Evolutionary conservation across 169 alveolate genomes (phyloP).

Genomic region (Cryptosporidium felis): DNA sequence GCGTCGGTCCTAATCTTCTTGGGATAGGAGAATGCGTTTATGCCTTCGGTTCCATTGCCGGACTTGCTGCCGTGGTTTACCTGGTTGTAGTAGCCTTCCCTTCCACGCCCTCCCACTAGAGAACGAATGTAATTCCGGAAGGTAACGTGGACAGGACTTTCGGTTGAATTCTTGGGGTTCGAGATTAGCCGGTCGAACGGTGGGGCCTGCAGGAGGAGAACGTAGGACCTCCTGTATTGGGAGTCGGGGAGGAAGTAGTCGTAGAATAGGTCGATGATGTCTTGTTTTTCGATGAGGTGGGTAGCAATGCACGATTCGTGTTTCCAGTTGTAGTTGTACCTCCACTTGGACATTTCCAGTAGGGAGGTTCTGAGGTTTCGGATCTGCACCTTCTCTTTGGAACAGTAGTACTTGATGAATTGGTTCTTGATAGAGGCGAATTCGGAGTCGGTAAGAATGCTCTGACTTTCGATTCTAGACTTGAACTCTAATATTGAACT

Average conservation of each 20-base stretch:
- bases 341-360: constrained; percentile 49
- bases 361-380: constrained; percentile 4
- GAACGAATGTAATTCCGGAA: background rate
- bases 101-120: background rate
- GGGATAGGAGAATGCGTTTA: constrained; percentile 24
- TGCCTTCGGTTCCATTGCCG: background rate
- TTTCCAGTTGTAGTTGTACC: constrained; percentile 59
- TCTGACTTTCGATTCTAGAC: constrained; percentile 14
- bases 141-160: too few relatives aligned
- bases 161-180: background rate
- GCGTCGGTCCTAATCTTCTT: background rate
- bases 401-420: constrained; percentile 30
- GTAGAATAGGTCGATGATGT: constrained; percentile 6
- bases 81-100: background rate
- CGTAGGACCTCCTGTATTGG: constrained; percentile 39
- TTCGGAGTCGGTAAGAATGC: background rate
- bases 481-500: background rate
- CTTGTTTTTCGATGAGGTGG: background rate
- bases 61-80: background rate
- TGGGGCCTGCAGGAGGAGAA: constrained; percentile 59
- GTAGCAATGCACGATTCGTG: constrained; percentile 17
- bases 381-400: constrained; percentile 1
- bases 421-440: background rate
- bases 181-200: constrained; percentile 45
- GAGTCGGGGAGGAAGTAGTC: constrained; percentile 13